These are phyloP conservation scores for Zizania palustris DNA, from an alignment of 202 grass and related monocot species.

Conservation along the genomic window DNA sequence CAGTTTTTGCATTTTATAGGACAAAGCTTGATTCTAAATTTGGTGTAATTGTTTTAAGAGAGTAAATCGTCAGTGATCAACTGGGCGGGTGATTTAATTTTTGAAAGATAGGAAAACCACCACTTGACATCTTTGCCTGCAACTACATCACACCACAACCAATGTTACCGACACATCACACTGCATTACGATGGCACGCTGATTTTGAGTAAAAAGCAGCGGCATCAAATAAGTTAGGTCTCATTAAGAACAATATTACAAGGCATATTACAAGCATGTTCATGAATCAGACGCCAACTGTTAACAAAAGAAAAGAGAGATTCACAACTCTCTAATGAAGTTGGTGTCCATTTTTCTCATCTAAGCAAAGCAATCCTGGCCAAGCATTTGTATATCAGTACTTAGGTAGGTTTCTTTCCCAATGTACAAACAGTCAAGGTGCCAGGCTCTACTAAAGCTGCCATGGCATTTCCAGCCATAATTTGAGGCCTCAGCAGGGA, in stretches of 20 bases:
- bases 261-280: conserved; percentile 6
- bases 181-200: background rate
- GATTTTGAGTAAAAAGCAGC: background rate
- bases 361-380: conserved; percentile 18
- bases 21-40: background rate
- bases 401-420: conserved; percentile 45
- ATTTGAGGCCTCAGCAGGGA: conserved; percentile 30
- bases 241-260: conserved; percentile 3
- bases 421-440: conserved; percentile 53
- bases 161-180: background rate
- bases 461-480: conserved; percentile 37
- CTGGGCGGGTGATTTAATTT: background rate
- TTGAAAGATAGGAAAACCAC: background rate
- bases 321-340: background rate
- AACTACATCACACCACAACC: background rate
- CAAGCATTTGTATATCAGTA: conserved; percentile 43
- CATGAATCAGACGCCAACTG: conserved; percentile 11
- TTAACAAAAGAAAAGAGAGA: background rate
- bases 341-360: background rate
- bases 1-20: background rate
- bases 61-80: background rate
- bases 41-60: background rate
- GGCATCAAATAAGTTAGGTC: background rate
- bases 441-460: conserved; percentile 29
- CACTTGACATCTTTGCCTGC: background rate